Evolutionary conservation across 1,284 basidiomycete species (phyloP), one percentile per base, ranked within the genome.

Genomic region (Cutaneotrichosporon sp.): DNA sequence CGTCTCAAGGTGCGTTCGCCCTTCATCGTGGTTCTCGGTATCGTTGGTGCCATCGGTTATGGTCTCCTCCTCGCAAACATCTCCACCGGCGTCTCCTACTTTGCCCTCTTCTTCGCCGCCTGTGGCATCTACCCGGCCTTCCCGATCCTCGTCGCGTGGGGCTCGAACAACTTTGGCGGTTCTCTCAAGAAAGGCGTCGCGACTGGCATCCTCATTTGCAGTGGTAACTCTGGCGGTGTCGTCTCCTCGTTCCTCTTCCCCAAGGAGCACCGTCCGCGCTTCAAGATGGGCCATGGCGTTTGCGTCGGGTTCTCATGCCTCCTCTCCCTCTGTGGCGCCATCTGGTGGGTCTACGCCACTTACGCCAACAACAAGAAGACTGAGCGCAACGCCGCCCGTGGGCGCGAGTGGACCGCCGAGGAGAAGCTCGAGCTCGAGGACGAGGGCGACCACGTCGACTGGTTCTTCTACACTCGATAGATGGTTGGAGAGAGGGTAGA

Each of bases 111-210:
- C 66, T 76, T 88, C 50, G 83, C 84, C 52, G 82, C 85, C 10
- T 79, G 81, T 30, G 86, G 86, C 49, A 82, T 85, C 30, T 87
- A 81, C 72, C 84, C 86, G 10, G 81, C 82, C 10, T 82, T 86
- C 65, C 83, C 86, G 10, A 79, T 87, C 46, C 72, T 77, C 51
- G 76, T 87, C n/a, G 84, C 85, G 18, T 87, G 86, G 86, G 82
- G 80, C 1, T 81, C 84, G 6, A 84, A 85, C 58, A 86, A 85
- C 66, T 82, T 82, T 2, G 86, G 86, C 60, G 87, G 87, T 18
- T 84, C 85, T 67, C 68, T 83, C 68, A 84, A 86, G 68, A 76
- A 81, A 60, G 83, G 82, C 40, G 83, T 87, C 40, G 83, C 80
- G 1, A 70, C 86, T 58, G 86, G 84, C 11, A 84, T 85, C 79